Conservation (phyloP, 163 green algal species). For the Chlamydomonas reinhardtii region DNA sequence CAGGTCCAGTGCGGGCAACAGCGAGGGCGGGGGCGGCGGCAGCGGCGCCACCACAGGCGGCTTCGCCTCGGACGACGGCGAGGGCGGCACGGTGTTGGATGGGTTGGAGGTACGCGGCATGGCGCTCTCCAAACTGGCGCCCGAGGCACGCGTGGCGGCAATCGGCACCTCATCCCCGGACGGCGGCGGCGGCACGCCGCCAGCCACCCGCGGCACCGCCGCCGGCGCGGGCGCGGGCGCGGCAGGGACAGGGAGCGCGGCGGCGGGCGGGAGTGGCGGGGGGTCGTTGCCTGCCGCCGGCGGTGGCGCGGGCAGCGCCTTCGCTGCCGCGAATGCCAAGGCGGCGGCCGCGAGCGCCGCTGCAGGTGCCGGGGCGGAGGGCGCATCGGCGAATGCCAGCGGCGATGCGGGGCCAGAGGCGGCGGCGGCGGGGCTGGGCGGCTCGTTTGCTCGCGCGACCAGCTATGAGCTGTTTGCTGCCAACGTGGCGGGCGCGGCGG, state of each 20-base stretch:
- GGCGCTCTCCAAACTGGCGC: conserved; percentile 16
- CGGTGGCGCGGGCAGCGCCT: background rate
- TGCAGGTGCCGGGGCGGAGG: background rate
- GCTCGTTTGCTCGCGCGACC: background rate
- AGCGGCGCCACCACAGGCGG: background rate
- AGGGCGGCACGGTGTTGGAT: conserved; percentile 26
- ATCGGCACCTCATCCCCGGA: conserved; percentile 13
- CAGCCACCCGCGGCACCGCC: no score
- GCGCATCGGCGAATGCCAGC: background rate
- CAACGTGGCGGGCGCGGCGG: no score
- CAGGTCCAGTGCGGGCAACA: conserved; percentile 27
- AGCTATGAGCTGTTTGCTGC: background rate
- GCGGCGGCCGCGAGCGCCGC: background rate
- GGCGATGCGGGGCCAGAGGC: background rate
- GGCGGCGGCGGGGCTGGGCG: background rate
- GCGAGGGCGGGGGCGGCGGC: background rate
- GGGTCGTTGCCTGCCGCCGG: background rate
- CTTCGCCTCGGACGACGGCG: conserved; percentile 11
- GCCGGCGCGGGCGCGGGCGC: no score
- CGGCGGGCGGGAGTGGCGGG: no score
- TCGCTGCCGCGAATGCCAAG: background rate
- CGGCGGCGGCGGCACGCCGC: background rate
- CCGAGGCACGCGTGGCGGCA: conserved; percentile 19
- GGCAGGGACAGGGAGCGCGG: no score
- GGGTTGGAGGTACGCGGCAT: conserved; percentile 30